Conservation (phyloP, 2,329 filamentous ascomycete species). For the Claviceps sp. region DNA sequence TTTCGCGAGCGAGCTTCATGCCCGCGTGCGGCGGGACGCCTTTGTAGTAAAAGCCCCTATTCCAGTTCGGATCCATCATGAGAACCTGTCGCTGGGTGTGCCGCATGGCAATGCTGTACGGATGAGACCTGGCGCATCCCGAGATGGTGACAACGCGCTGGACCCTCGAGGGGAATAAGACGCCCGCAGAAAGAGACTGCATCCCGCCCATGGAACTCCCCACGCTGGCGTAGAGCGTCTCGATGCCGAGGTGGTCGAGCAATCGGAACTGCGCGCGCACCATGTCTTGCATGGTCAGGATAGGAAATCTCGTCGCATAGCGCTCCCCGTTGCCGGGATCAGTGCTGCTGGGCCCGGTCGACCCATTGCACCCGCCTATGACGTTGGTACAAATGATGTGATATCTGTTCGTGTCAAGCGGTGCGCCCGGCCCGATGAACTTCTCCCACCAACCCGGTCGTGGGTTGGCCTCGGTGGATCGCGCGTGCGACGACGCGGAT, state of each 20-base stretch:
- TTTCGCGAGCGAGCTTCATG: constrained; percentile 96
- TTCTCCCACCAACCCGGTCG: constrained; percentile 98
- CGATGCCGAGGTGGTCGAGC: constrained; percentile 63
- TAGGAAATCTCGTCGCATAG: constrained; percentile 91
- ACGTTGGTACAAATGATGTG: constrained; percentile 95
- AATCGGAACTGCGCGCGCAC: constrained; percentile 88
- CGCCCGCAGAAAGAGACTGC: constrained; percentile 82
- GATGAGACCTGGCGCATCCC: constrained; percentile 86
- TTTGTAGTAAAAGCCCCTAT: constrained; percentile 86
- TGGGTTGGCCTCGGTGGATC: constrained; percentile 74
- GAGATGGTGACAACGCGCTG: constrained; percentile 77
- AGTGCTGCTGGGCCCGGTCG: constrained; percentile 76
- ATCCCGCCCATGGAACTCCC: constrained; percentile 98
- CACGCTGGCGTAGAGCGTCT: constrained; percentile 77
- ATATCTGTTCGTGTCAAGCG: constrained; percentile 83
- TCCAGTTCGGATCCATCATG: constrained; percentile 99
- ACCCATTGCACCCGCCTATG: constrained; percentile 89
- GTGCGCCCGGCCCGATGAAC: constrained; percentile 80
- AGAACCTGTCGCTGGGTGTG: constrained; percentile 95
- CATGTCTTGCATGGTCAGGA: constrained; percentile 95
- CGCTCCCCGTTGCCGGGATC: constrained; percentile 78
- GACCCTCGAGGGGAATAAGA: constrained; percentile 70
- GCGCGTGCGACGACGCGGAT: constrained; percentile 93
- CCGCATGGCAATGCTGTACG: constrained; percentile 96
- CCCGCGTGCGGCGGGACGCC: constrained; percentile 80